Conservation (phyloP, 2,329 filamentous ascomycete genomes). For the Aaosphaeria arxii region DNA sequence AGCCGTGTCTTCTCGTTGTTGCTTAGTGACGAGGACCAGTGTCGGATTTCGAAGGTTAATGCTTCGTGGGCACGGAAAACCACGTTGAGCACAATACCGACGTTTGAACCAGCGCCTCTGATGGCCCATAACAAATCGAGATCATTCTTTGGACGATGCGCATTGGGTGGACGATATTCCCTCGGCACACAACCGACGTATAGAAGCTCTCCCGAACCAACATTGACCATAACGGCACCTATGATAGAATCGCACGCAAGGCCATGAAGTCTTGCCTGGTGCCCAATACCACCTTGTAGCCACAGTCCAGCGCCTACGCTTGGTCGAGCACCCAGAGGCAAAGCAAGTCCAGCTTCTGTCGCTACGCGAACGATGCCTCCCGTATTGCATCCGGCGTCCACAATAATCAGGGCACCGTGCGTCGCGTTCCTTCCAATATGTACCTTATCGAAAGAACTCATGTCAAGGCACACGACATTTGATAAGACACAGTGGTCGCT, state of each 20-base stretch:
- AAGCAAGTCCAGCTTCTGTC: conserved; percentile 49
- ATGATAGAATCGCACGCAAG: conserved; percentile 60
- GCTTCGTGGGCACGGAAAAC: conserved; percentile 49
- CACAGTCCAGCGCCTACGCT: conserved; percentile 63
- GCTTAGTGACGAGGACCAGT: conserved; percentile 26
- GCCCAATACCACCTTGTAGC: conserved; percentile 65
- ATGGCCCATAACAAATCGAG: conserved; percentile 56
- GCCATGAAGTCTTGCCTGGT: conserved; percentile 54
- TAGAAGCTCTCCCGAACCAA: conserved; percentile 47
- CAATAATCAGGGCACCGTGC: conserved; percentile 44
- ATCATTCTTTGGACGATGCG: conserved; percentile 36
- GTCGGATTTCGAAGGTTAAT: conserved; percentile 35
- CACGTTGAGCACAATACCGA: conserved; percentile 57
- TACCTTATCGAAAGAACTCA: conserved; percentile 55
- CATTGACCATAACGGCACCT: conserved; percentile 58
- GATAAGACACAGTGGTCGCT: conserved; percentile 57
- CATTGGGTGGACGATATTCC: conserved; percentile 41
- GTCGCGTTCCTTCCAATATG: conserved; percentile 38
- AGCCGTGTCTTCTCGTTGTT: conserved; percentile 36
- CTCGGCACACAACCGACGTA: conserved; percentile 41
- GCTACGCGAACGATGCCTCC: conserved; percentile 52
- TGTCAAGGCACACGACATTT: conserved; percentile 56
- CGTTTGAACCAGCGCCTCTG: conserved; percentile 59
- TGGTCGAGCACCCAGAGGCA: conserved; percentile 60
- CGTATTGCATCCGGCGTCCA: conserved; percentile 55